Conservation (phyloP, 495 filamentous ascomycete genomes). For the Aspergillus saccharolyticus region DNA sequence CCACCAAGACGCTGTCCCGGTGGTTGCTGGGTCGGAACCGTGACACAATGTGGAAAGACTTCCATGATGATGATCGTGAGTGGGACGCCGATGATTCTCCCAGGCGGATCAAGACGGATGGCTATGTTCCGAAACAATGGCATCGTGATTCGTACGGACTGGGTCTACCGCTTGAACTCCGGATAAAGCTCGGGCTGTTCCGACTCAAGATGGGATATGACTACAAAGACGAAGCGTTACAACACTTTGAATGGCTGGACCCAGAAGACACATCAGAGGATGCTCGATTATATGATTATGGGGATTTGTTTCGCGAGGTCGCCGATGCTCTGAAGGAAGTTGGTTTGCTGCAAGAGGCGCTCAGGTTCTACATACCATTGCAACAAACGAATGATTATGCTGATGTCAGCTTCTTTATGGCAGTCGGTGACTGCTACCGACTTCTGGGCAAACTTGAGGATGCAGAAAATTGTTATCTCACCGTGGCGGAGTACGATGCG, state of each 20-base stretch:
- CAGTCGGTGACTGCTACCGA: conserved; percentile 68
- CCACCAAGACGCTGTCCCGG: conserved; percentile 64
- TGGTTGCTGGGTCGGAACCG: conserved; percentile 75
- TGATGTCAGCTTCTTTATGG: conserved; percentile 60
- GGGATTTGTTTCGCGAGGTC: conserved; percentile 70
- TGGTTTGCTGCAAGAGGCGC: conserved; percentile 55
- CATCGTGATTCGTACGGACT: conserved; percentile 60
- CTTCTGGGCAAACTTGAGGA: conserved; percentile 55
- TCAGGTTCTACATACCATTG: conserved; percentile 69
- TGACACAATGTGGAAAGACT: conserved; percentile 77
- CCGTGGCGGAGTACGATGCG: conserved; percentile 63
- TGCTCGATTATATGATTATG: conserved; percentile 55
- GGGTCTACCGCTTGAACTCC: conserved; percentile 74
- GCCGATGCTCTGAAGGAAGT: conserved; percentile 60
- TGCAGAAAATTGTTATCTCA: conserved; percentile 70
- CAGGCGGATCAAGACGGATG: conserved; percentile 52
- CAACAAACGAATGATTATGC: conserved; percentile 51
- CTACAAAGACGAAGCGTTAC: conserved; percentile 67
- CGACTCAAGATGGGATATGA: conserved; percentile 58
- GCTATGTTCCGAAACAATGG: conserved; percentile 51
- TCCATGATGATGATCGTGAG: conserved; percentile 77
- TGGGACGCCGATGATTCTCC: conserved; percentile 76
- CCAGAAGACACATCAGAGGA: conserved; percentile 46
- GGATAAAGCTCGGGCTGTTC: conserved; percentile 81
- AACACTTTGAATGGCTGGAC: conserved; percentile 62